Conservation (phyloP, 192 early-diverging fungal species). For the Coemansia sp. region DNA sequence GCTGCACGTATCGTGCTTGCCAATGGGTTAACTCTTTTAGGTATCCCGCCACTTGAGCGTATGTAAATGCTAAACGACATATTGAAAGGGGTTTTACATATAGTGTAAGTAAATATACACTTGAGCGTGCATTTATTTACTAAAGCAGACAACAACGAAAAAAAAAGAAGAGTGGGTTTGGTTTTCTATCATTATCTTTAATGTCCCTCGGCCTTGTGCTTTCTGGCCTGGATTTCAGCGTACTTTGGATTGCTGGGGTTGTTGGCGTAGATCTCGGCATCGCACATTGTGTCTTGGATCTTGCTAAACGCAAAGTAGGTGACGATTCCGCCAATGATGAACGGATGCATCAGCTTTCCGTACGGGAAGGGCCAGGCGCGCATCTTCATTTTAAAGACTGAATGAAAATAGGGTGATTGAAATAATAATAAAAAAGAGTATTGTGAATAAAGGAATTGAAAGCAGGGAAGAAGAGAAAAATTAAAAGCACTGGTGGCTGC, state of each 20-base stretch:
- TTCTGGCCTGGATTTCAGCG: slow-evolving; percentile 54
- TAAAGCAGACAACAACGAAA: background rate
- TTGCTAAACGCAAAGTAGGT: slow-evolving; percentile 43
- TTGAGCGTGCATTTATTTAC: slow-evolving; percentile 2
- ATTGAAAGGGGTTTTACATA: background rate
- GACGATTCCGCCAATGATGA: slow-evolving; percentile 44
- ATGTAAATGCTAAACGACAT: slow-evolving; percentile 66
- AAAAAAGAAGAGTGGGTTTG: background rate
- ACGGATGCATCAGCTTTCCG: slow-evolving; percentile 57
- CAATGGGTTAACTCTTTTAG: slow-evolving; percentile 81
- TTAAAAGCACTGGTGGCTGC: too few relatives aligned
- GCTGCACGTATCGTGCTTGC: slow-evolving; percentile 79
- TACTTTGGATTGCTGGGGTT: slow-evolving; percentile 53
- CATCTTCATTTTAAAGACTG: slow-evolving; percentile 16
- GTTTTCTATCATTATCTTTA: slow-evolving; percentile 3
- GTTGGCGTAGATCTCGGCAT: slow-evolving; percentile 48
- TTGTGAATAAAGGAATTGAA: too few relatives aligned
- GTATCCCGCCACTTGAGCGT: slow-evolving; percentile 79
- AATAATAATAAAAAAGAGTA: slow-evolving; percentile 1
- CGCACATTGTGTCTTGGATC: slow-evolving; percentile 54
- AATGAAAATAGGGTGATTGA: background rate
- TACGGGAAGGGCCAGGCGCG: slow-evolving; percentile 55
- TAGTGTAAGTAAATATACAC: background rate
- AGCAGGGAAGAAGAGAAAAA: background rate
- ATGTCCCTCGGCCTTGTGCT: slow-evolving; percentile 56